phyloP scores from a whole-genome alignment of 495 filamentous ascomycete species.

The Astrothelium macrocarpum region DNA sequence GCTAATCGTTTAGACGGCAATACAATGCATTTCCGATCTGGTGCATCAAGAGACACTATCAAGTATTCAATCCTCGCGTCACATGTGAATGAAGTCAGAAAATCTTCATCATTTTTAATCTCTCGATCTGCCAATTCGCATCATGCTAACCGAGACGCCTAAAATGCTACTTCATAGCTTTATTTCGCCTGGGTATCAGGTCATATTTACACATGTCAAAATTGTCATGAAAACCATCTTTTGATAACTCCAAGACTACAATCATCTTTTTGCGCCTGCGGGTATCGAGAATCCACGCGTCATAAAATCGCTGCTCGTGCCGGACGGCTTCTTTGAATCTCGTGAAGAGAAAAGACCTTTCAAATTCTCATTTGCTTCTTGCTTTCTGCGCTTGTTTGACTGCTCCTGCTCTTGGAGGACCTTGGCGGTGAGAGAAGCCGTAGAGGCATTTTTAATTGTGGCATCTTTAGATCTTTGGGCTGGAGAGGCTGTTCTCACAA shows the following conservation, averaged over 20 bases:
- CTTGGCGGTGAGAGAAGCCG: slow-evolving; percentile 72
- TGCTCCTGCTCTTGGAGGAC: slow-evolving; percentile 80
- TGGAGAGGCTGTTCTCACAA: slow-evolving; percentile 9
- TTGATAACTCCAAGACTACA: neutral
- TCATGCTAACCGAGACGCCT: too few relatives aligned
- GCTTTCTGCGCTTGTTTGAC: slow-evolving; percentile 67
- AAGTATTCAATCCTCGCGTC: too few relatives aligned
- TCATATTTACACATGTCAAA: too few relatives aligned
- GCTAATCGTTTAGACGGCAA: neutral
- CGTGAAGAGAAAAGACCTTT: slow-evolving; percentile 57
- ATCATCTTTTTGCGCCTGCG: slow-evolving; percentile 20
- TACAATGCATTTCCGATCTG: neutral
- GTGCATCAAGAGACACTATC: neutral
- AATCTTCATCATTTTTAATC: too few relatives aligned
- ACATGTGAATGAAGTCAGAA: too few relatives aligned
- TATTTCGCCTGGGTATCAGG: too few relatives aligned
- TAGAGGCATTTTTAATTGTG: slow-evolving; percentile 76
- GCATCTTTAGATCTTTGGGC: neutral
- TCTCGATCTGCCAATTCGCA: too few relatives aligned
- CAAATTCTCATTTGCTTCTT: slow-evolving; percentile 58
- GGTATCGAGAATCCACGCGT: slow-evolving; percentile 63
- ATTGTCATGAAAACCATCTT: too few relatives aligned
- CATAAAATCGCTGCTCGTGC: slow-evolving; percentile 63
- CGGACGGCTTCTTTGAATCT: slow-evolving; percentile 34
- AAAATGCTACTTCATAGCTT: too few relatives aligned